Base-by-base conservation (phyloP, 352 stramenopile species). In the Phytophthora sansomeana region DNA sequence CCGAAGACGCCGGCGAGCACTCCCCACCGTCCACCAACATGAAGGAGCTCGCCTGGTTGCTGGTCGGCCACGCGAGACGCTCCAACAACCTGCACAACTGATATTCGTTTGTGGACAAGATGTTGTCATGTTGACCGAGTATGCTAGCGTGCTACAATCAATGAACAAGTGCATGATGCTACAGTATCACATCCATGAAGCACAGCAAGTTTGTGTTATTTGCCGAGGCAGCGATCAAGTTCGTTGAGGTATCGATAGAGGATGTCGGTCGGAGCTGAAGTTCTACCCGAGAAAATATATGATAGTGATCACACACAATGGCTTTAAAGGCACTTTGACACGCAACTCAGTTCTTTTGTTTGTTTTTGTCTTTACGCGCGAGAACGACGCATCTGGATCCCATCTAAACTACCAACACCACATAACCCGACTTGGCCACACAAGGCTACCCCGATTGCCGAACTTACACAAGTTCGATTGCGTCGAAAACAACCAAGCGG, bases 401-500 rank as follows among this genome's bases (percentile, higher is more conserved):
- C 33, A 36, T 36, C 32, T 36, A 16, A 38, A 41, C 35, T 17
- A 41, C 13, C 35, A 41, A 41, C 35, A n/a, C 13, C 33, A 14
- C 16, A 38, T 38, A n/a, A n/a, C n/a, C n/a, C n/a, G n/a, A 24
- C 33, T 6, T 39, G 4, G 13, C 16, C 33, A 39, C 33, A 39
- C 5, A 3, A 24, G 21, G 21, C 21, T n/a, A n/a, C 21, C 33
- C 10, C 10, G 4, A 39, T 39, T 5, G 10, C 11, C 33, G 9
- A 41, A 1, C 19, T 55, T 74, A 85, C 41, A 59, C 65, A 4
- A 83, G 60, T 32, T 83, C 72, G 6, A 85, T 62, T 2, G 77
- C 77, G 28, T 85, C 77, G 46, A 80, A 85, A 7, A 83, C 72
- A n/a, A 86, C 69, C 5, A 70, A 5, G 78, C 73, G 57, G 68